phyloP scores from a whole-genome alignment of 495 filamentous ascomycete genomes.

The Penicillium odoratum region DNA sequence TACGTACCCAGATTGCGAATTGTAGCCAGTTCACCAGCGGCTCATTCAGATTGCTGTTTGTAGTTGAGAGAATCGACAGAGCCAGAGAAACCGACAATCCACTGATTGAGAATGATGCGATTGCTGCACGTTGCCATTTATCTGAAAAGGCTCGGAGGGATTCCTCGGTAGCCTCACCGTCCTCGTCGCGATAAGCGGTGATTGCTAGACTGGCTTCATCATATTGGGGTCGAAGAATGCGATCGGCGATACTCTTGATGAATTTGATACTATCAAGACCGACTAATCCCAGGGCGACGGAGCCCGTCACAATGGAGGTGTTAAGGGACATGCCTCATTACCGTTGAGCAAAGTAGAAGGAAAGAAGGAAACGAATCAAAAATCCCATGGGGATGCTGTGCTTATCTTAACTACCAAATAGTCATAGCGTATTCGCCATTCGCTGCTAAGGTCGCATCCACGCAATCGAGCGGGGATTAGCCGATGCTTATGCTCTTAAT shows the following conservation, averaged over 20 bases:
- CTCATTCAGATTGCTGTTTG: conserved; percentile 6
- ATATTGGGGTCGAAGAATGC: conserved; percentile 21
- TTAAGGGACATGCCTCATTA: conserved; percentile 28
- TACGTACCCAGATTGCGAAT: conserved; percentile 39
- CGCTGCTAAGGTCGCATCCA: conserved; percentile 1
- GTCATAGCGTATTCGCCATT: conserved; percentile 8
- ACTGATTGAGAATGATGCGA: conserved; percentile 19
- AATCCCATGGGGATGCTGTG: background rate
- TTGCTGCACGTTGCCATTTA: conserved; percentile 26
- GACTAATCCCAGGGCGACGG: conserved; percentile 29
- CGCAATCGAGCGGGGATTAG: conserved; percentile 2
- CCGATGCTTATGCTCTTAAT: background rate
- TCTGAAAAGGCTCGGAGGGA: conserved; percentile 33
- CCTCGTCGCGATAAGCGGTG: conserved; percentile 30
- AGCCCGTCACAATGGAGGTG: conserved; percentile 19
- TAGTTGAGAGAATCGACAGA: conserved; percentile 25
- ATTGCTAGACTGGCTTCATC: conserved; percentile 24
- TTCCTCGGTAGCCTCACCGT: conserved; percentile 33
- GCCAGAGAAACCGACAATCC: conserved; percentile 23
- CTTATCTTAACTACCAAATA: conserved; percentile 12
- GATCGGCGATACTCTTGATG: conserved; percentile 20
- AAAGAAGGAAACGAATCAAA: background rate
- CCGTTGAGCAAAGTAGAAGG: background rate
- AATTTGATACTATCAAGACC: conserved; percentile 27
- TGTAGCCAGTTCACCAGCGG: conserved; percentile 34